Conservation (phyloP, 352 stramenopile genomes). For the Pythium pyrilobum region DNA sequence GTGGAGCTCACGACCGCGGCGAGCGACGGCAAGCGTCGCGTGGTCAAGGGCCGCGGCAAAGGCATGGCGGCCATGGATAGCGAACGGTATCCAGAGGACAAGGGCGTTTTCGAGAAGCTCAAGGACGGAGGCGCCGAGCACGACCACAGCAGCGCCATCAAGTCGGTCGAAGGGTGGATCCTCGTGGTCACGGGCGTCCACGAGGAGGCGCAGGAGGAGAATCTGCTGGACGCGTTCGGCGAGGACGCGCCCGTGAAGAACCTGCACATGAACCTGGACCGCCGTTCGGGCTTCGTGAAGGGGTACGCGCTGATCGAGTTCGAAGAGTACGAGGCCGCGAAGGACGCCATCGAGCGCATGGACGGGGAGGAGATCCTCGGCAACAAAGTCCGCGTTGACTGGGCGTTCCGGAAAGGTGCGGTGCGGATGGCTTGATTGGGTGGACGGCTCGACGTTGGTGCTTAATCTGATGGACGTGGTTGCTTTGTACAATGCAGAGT, state of each 20-base stretch:
- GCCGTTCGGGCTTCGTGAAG: constrained; percentile 94
- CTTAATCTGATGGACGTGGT: neutral
- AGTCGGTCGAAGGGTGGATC: constrained; percentile 95
- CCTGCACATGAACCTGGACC: constrained; percentile 94
- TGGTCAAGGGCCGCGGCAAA: constrained; percentile 68
- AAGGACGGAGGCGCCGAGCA: constrained; percentile 10
- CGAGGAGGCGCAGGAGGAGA: constrained; percentile 95
- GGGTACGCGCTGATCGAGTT: constrained; percentile 96
- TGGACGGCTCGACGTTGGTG: no score
- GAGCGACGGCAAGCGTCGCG: constrained; percentile 2
- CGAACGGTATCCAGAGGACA: constrained; percentile 62
- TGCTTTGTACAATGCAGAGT: constrained; percentile 2
- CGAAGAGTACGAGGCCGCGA: constrained; percentile 86
- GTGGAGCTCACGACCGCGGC: constrained; percentile 15
- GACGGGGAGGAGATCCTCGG: constrained; percentile 90
- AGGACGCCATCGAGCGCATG: constrained; percentile 89
- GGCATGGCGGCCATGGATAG: constrained; percentile 67
- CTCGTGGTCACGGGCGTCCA: constrained; percentile 95
- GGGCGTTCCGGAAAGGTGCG: constrained; percentile 88
- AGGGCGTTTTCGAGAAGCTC: constrained; percentile 81
- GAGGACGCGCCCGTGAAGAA: constrained; percentile 96
- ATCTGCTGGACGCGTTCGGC: constrained; percentile 93
- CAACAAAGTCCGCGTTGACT: constrained; percentile 89
- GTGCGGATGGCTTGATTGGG: no score
- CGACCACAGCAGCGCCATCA: constrained; percentile 50